These are phyloP conservation scores for Taiozyma sp. DNA, from an alignment of 1,139 yeast genomes.

Conservation along the genomic window DNA sequence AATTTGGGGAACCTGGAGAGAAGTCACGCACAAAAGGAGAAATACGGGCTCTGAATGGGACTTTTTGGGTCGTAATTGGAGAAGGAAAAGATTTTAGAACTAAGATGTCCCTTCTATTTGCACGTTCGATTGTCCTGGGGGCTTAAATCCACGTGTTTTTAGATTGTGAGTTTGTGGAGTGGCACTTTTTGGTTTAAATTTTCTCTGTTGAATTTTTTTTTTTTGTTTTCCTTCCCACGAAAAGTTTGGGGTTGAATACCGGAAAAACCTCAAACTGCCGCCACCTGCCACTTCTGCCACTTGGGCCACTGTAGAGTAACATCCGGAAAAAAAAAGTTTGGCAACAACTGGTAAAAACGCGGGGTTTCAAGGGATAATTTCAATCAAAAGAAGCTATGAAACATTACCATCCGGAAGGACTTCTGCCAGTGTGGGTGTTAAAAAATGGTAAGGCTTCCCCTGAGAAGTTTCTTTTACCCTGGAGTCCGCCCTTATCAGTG, in stretches of 20 bases:
- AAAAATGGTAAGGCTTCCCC: neutral
- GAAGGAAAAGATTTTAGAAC: neutral
- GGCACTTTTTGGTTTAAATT: neutral
- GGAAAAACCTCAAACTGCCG: neutral
- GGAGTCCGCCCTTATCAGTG: no score
- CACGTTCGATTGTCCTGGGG: no score
- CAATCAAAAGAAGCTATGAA: no score
- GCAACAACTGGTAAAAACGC: no score
- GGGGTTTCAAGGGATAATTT: no score
- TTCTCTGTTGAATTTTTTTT: neutral
- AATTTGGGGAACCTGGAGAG: slow-evolving; percentile 1
- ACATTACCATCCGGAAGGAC: no score
- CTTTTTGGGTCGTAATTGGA: neutral
- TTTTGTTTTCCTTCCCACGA: neutral
- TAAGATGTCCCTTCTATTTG: neutral
- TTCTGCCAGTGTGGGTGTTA: neutral
- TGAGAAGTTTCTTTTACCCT: neutral
- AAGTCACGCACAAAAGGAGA: neutral
- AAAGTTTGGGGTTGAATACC: neutral
- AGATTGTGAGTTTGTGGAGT: neutral
- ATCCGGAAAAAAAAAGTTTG: no score
- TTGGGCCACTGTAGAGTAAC: no score
- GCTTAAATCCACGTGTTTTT: neutral
- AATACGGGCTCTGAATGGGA: neutral
- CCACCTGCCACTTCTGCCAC: no score